Evolutionary conservation across 2,329 filamentous ascomycete species (phyloP), one percentile per base, ranked within the genome.

Genomic region (Metarhizium robertsii): DNA sequence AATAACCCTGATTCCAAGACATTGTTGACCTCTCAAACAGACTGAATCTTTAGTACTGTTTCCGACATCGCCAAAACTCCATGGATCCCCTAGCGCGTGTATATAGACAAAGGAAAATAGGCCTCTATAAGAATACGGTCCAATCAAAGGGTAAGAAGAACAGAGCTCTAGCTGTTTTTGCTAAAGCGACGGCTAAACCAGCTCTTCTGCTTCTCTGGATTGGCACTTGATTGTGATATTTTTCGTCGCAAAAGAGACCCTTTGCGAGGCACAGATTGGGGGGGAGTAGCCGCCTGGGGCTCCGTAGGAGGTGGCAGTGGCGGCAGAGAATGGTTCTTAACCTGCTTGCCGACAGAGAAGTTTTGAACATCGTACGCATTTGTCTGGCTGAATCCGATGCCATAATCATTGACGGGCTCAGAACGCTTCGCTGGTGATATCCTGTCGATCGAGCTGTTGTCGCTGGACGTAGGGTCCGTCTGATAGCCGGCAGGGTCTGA

Each of bases 401-500:
- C 86, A 63, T 89, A 89, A 59, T 79, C 80, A 54, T 87, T 85
- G 6, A 72, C 65, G 7, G 79, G 77, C 51, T 84, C 79, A 32
- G 64, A 66, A 56, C 76, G 79, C 63, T 80, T 80, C 40, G 76
- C 73, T 5, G 77, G 75, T 53, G 84, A 80, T 29, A 85, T 75
- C 59, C 90, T 85, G 67, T 96, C 90, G 62, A 95, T 83, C 2
- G 90, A 95, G 73, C 90, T 95, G 73, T 95, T 95, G 67, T 96
- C 88, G 66, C 91, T 96, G 73, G 88, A 94, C 55, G 80, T 74
- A 46, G 89, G 92, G 67, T 96, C 91, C 57, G 90, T 95, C 61
- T 86, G 86, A 69, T 94, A 92, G 55, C 85, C 86, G 66, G 82
- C 85, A 13, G 85, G 85, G 56, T 96, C 91, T 60, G 86, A 83